phyloP scores from a whole-genome alignment of 2,329 filamentous ascomycete genomes.

The Xylaria sp. region DNA sequence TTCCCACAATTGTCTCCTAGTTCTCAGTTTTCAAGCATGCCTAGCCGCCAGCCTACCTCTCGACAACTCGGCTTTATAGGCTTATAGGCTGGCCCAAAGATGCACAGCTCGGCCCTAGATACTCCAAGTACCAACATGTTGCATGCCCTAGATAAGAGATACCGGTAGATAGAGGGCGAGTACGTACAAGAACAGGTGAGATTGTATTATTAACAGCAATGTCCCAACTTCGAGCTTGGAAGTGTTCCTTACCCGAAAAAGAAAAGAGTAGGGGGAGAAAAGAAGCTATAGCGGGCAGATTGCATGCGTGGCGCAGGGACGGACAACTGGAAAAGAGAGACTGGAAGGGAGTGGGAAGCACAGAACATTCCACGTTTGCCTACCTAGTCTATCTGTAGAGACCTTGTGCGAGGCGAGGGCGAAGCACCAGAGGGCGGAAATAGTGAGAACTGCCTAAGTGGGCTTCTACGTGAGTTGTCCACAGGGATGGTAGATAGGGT shows the following conservation, averaged over 20 bases:
- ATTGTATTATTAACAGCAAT: slow-evolving; percentile 10
- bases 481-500: slow-evolving; percentile 7
- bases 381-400: background rate
- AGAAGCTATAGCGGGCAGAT: slow-evolving; percentile 12
- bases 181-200: slow-evolving; percentile 16
- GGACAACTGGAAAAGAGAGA: slow-evolving; percentile 2
- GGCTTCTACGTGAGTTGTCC: slow-evolving; percentile 25
- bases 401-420: slow-evolving; percentile 15
- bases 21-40: slow-evolving; percentile 10
- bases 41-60: slow-evolving; percentile 7
- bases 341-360: background rate
- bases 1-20: slow-evolving; percentile 10
- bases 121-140: slow-evolving; percentile 6
- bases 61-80: slow-evolving; percentile 9
- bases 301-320: slow-evolving; percentile 21
- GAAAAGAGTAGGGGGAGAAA: background rate
- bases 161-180: slow-evolving; percentile 5
- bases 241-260: slow-evolving; percentile 5
- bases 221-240: background rate
- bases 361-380: slow-evolving; percentile 1
- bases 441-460: slow-evolving; percentile 15
- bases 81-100: background rate
- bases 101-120: slow-evolving; percentile 3
- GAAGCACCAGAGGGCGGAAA: slow-evolving; percentile 4
- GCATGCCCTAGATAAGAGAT: background rate